Conservation (phyloP, 1,139 yeast genomes). For the Cylindricascospora bacillispora region DNA sequence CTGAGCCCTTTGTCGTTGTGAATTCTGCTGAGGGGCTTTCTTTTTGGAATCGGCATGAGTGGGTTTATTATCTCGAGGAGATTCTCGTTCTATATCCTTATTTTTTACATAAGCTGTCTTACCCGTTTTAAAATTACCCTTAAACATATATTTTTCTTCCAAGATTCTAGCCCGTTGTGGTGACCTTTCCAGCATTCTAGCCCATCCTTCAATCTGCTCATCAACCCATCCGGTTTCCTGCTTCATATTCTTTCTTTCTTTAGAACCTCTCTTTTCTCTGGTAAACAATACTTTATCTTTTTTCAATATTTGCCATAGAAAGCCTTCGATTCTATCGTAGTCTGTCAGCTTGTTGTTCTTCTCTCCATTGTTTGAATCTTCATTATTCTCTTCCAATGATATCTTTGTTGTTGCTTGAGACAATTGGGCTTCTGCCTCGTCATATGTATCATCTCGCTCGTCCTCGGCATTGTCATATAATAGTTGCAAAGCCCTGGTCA, state of each 20-base stretch:
- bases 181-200: constrained; percentile 53
- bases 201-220: constrained; percentile 93
- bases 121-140: constrained; percentile 27
- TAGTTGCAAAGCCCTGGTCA: constrained; percentile 50
- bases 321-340: constrained; percentile 34
- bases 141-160: constrained; percentile 50
- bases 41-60: constrained; percentile 2
- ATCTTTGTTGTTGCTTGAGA: constrained; percentile 6
- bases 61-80: neutral
- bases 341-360: constrained; percentile 12
- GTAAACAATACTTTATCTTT: constrained; percentile 41
- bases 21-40: constrained; percentile 4
- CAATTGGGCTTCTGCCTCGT: constrained; percentile 44
- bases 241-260: constrained; percentile 40
- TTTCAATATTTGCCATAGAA: constrained; percentile 46
- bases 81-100: constrained; percentile 6
- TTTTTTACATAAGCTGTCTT: constrained; percentile 21
- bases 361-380: constrained; percentile 7
- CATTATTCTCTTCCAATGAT: constrained; percentile 3
- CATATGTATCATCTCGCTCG: constrained; percentile 61
- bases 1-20: constrained; percentile 29
- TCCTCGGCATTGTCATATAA: constrained; percentile 63
- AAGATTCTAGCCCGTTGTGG: constrained; percentile 47
- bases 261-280: constrained; percentile 38
- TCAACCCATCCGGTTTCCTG: constrained; percentile 57